These are phyloP conservation scores for Cynara cardunculus DNA, from an alignment of 129 eudicot genomes.

Conservation along the genomic window DNA sequence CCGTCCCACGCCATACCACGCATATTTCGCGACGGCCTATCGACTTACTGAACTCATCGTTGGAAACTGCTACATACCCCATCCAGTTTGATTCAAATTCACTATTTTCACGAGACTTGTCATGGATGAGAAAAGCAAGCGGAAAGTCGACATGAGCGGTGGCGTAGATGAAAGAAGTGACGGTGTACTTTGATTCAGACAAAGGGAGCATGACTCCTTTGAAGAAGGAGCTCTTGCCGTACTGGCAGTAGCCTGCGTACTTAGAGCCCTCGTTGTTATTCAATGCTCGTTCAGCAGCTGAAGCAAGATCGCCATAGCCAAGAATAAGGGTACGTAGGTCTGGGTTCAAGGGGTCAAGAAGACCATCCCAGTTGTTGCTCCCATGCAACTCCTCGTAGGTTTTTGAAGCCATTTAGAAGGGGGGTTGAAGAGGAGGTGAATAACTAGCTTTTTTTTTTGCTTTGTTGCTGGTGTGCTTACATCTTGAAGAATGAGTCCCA, in stretches of 20 bases:
- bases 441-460: not conserved
- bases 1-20: slow-evolving; percentile 56
- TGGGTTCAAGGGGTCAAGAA: slow-evolving; percentile 62
- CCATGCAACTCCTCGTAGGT: slow-evolving; percentile 31
- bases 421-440: not conserved
- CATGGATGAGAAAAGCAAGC: slow-evolving; percentile 18
- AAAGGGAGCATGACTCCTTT: slow-evolving; percentile 23
- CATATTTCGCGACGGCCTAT: slow-evolving; percentile 53
- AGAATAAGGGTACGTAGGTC: slow-evolving; percentile 40
- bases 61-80: slow-evolving; percentile 55
- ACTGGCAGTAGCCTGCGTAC: slow-evolving; percentile 41
- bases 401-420: slow-evolving; percentile 8
- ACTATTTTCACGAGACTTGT: slow-evolving; percentile 22
- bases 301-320: slow-evolving; percentile 65
- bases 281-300: slow-evolving; percentile 53
- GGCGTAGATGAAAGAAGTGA: slow-evolving; percentile 34
- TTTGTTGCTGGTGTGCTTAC: not conserved
- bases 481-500: slow-evolving; percentile 3
- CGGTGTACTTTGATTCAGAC: slow-evolving; percentile 32
- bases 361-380: slow-evolving; percentile 47
- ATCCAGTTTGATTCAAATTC: slow-evolving; percentile 48
- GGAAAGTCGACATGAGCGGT: not conserved
- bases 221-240: slow-evolving; percentile 23
- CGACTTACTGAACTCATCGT: slow-evolving; percentile 35
- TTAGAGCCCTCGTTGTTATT: slow-evolving; percentile 49